A percentile compares a stretch with the other conserved stretches of the same genome.
These are phyloP conservation scores for Candida odintsovae DNA, from an alignment of 805 yeast species.

Conservation along the genomic window DNA sequence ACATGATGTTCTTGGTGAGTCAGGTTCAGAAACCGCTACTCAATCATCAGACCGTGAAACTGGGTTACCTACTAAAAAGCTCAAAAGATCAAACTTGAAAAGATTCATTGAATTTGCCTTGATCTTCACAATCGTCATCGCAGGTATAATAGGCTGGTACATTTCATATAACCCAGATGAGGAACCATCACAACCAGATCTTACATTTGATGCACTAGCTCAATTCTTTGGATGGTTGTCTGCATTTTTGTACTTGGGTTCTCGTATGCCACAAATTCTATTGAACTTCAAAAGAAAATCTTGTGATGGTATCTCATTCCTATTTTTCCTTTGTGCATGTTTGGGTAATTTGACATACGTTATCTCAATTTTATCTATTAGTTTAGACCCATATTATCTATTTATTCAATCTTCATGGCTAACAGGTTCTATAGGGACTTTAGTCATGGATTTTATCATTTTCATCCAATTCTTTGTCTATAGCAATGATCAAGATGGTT, in stretches of 20 bases:
- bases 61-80: constrained; percentile 20
- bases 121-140: constrained; percentile 63
- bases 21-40: constrained; percentile 9
- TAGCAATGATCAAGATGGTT: constrained; percentile 24
- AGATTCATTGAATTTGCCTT: constrained; percentile 29
- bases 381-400: constrained; percentile 62
- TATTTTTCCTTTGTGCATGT: constrained; percentile 93
- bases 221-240: constrained; percentile 82
- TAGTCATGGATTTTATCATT: constrained; percentile 75
- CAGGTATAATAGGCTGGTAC: constrained; percentile 89
- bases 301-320: constrained; percentile 90
- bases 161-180: constrained; percentile 46
- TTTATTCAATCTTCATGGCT: constrained; percentile 88
- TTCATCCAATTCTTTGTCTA: constrained; percentile 83
- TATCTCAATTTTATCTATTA: constrained; percentile 72
- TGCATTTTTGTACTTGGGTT: constrained; percentile 73
- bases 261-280: constrained; percentile 87
- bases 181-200: constrained; percentile 32
- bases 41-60: constrained; percentile 8
- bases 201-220: constrained; percentile 69
- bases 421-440: constrained; percentile 85
- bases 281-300: constrained; percentile 82
- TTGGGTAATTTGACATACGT: constrained; percentile 91
- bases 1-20: constrained; percentile 33
- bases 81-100: constrained; percentile 17